These are phyloP conservation scores for Zasmidium citrigriseum DNA, from an alignment of 2,329 filamentous ascomycete species.

Conservation along the genomic window DNA sequence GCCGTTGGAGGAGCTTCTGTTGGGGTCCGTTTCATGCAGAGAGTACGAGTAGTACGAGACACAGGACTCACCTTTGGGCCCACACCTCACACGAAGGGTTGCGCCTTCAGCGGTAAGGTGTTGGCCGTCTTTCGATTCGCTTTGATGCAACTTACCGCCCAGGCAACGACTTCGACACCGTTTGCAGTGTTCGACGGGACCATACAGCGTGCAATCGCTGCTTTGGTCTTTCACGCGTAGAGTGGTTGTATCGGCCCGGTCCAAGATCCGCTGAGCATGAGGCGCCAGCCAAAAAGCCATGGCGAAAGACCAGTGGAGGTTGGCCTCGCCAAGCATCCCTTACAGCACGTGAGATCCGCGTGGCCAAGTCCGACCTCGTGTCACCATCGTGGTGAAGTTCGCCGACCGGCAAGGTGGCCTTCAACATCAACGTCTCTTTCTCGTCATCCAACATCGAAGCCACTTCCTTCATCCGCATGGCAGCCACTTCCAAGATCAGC, in stretches of 20 bases:
- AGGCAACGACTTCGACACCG: background rate
- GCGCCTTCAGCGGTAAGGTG: background rate
- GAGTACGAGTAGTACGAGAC: background rate
- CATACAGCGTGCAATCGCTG: too few relatives aligned
- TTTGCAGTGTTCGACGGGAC: too few relatives aligned
- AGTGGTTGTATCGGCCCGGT: background rate
- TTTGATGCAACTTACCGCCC: background rate
- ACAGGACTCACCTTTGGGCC: background rate
- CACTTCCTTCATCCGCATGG: background rate
- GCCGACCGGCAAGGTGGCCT: background rate
- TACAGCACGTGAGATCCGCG: background rate
- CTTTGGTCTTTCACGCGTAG: too few relatives aligned
- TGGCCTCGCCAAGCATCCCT: background rate
- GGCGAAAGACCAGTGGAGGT: background rate
- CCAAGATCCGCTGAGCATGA: background rate
- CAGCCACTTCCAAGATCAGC: background rate
- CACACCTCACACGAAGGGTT: background rate
- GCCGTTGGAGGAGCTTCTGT: background rate
- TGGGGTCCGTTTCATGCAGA: background rate
- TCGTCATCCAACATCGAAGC: background rate
- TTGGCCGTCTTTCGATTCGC: background rate
- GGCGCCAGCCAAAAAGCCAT: constrained; percentile 1
- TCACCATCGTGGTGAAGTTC: background rate
- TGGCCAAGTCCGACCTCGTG: background rate
- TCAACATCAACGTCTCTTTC: background rate